Base-by-base conservation (phyloP, 257 asterid species). In the Solanum sejunctum region DNA sequence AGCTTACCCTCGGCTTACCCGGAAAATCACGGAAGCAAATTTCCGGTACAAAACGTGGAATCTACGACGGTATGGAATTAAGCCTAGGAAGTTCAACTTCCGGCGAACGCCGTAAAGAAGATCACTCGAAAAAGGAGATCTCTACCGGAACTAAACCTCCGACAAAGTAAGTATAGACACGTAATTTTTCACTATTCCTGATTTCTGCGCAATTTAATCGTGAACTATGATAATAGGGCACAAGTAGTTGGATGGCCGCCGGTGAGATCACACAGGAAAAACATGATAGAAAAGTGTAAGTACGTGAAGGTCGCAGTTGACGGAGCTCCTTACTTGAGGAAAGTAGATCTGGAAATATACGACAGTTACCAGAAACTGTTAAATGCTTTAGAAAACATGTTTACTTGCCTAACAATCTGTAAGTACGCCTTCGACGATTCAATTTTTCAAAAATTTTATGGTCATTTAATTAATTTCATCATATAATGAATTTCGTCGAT, bases 241-340 rank as follows among this genome's bases (percentile, higher is more conserved):
- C 91, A 87, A 83, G 90, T 92, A 78, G 92, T 94, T 85, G 98
- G 98, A 67, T 94, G 98, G 97, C 98, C 98, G 63, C 98, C 98
- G 18, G 93, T 94, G 90, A 91, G 91, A 87, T 88, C 95, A 72
- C 84, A 87, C 84, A 85, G 92, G 69, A 94, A 87, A 89, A 92
- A 89, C 71, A 58, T 83, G 82, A 86, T 83, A 77, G 91, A 89
- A 83, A 79, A 81, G 12, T 32, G 94, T 86, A 94, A 90, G 80
- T 93, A 88, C 75, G 97, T 94, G 86, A 94, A 93, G 88, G 95
- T 94, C 89, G 98, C 94, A 1, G 93, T 90, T 61, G 97, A 94
- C 81, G 98, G 97, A n/a, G 93, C 95, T 84, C 97, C 98, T 8
- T 94, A 89, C 85, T 89, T 92, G 23, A 91, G 98, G 84, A 94